Conservation (phyloP, 2,329 filamentous ascomycete species). For the Ophiosphaerella korrae region DNA sequence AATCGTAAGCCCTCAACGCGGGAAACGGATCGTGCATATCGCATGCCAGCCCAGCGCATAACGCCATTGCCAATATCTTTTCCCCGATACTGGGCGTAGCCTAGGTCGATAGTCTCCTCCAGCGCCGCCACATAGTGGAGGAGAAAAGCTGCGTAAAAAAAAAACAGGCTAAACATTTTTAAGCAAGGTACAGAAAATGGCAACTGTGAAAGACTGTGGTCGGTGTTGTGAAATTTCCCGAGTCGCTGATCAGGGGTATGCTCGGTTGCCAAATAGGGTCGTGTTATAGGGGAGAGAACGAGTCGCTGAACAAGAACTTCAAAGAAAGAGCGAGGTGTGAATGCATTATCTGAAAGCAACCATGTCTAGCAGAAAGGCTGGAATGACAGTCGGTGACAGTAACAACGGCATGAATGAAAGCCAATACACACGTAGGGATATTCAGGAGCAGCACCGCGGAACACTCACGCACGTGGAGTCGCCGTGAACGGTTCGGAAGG, state of each 20-base stretch:
- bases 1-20: constrained; percentile 58
- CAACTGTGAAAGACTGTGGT: not conserved
- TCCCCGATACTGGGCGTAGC: constrained; percentile 71
- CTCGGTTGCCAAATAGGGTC: not conserved
- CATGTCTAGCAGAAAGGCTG: not conserved
- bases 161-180: constrained; percentile 29
- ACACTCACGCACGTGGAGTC: no score
- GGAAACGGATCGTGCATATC: constrained; percentile 61
- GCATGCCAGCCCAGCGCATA: constrained; percentile 74
- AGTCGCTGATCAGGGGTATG: constrained; percentile 3
- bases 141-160: constrained; percentile 30
- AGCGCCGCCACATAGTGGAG: constrained; percentile 39
- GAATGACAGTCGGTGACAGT: no score
- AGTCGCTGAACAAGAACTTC: not conserved
- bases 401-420: no score
- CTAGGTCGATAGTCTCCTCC: constrained; percentile 61
- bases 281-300: not conserved
- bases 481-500: not conserved
- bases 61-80: constrained; percentile 60
- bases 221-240: constrained; percentile 1
- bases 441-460: no score
- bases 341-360: not conserved
- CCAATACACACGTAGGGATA: no score
- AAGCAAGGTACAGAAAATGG: not conserved
- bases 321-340: not conserved